Evolutionary conservation across 208 protist species (phyloP), one percentile per base, ranked within the genome.

Genomic region (Crithidia acanthocephali): DNA sequence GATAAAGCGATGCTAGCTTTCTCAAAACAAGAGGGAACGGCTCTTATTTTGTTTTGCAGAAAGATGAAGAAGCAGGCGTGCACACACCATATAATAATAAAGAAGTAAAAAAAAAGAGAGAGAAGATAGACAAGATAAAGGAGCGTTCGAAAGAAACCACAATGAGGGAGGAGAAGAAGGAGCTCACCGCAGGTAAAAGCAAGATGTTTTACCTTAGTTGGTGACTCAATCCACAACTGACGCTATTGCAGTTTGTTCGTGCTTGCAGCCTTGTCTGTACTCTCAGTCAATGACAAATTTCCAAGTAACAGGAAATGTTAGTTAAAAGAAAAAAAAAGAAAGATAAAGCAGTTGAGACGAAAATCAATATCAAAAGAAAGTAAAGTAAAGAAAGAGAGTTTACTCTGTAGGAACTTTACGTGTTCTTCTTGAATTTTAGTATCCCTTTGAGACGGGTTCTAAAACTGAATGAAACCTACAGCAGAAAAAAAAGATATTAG

Each of bases 251-350:
- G 22, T n/a, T 55, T 42, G 60, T 18, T 53, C 60, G 44, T 44
- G 28, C 45, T 66, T 20, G 30, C 32, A 40, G 47, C 60, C 56
- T 66, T 30, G n/a, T 40, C 44, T 40, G n/a, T 44, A 30, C 8
- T 66, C 60, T 66, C 60, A 28, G 28, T 65, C 59, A 65, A 65
- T 65, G 59, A 53, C 27, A 65, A 53, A 48, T 53, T 53, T 52
- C 23, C 44, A 48, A 7, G 13, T 35, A 53, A 65, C 27, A 52
- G 28, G 59, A 52, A 52, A 52, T 20, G 23, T 11, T 52, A 30
- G 37, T 20, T 33, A 40, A 52, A 22, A 52, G 13, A 27, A 64
- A 64, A 47, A 40, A 37, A 58, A 45, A 62, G 10, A 37, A 52
- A 33, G 40, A 44, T n/a, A 48, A 23, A 30, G 59, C 20, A 27